Evolutionary conservation across 164 flowering plant genomes (phyloP), one percentile per base, ranked within the genome.

Genomic region (Pachysandra terminalis): DNA sequence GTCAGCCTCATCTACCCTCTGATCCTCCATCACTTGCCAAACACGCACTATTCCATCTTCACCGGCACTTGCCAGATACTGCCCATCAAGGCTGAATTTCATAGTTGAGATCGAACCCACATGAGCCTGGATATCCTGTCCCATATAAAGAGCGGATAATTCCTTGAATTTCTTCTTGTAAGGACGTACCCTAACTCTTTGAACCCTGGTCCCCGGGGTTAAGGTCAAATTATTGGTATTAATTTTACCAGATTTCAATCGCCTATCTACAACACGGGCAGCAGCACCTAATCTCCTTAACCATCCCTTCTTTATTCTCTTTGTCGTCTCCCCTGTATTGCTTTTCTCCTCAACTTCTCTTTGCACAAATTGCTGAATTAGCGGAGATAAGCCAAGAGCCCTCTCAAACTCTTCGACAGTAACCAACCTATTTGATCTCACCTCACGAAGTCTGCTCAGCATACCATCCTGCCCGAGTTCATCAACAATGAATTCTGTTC

Each of bases 51-150:
- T 56, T 2, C 88, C 83, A 69, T 93, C 98, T 75, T 86, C 87
- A 14, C 96, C 98, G 49, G 79, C 96, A 69, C 83, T 93, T 2
- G 98, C 98, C 71, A 93, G 72, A 74, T 80, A 82, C 23, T 65
- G 73, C 17, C 98, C 96, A 68, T 89, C 90, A 26, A 57, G 84
- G 74, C 95, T 89, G 75, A 93, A 93, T 76, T 87, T 93, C 95
- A 93, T 85, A 0, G 90, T 74, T 74, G 71, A 78, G 19, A 93
- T 89, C 8, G 85, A 79, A 51, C 98, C 95, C 40, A 81, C 63
- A 56, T 93, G 98, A 23, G 93, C 98, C 7, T 28, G 67, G 65
- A 93, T 78, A 10, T 93, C 90, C 65, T 90, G 98, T 26, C 80
- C 86, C 19, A 60, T 59, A 68, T 72, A 83, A 45, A 92, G 80